Evolutionary conservation across 768 basidiomycete species (phyloP).

Genomic region (Asterophora parasitica): DNA sequence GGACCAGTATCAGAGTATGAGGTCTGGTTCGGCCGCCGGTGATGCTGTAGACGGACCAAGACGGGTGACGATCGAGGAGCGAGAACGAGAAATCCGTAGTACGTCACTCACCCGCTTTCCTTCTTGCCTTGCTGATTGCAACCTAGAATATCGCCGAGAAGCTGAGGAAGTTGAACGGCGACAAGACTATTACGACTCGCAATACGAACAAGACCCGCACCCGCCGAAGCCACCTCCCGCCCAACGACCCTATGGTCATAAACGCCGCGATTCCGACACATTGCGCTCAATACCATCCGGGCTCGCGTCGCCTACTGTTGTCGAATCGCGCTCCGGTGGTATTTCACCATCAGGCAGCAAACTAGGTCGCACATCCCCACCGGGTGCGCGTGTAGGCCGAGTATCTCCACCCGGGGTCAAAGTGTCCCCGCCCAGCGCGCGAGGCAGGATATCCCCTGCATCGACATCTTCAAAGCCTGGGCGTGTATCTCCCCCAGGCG

Average conservation of each 20-base stretch:
- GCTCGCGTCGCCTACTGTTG: conserved; percentile 51
- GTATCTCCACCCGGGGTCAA: conserved; percentile 15
- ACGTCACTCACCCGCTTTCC: not conserved
- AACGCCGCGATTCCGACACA: conserved; percentile 74
- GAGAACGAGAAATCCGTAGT: conserved; percentile 27
- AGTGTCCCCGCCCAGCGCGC: conserved; percentile 16
- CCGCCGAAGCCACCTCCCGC: conserved; percentile 35
- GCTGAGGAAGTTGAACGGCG: conserved; percentile 32
- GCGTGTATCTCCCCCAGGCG: conserved; percentile 29
- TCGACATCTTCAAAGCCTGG: conserved; percentile 16
- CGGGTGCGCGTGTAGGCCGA: conserved; percentile 13
- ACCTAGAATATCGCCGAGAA: conserved; percentile 33
- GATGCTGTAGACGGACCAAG: conserved; percentile 30
- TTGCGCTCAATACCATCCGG: conserved; percentile 44
- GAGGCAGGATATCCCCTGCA: conserved; percentile 21
- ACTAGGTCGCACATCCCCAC: conserved; percentile 14
- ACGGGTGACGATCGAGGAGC: conserved; percentile 33
- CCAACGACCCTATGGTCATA: conserved; percentile 43
- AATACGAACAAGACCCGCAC: conserved; percentile 11
- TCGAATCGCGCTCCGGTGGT: conserved; percentile 28
- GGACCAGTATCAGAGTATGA: conserved; percentile 29
- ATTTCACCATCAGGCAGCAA: conserved; percentile 11
- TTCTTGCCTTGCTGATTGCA: not conserved
- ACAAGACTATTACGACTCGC: conserved; percentile 13
- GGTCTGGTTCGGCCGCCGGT: conserved; percentile 27